Evolutionary conservation across 2,329 filamentous ascomycete genomes (phyloP), one percentile per base, ranked within the genome.

Genomic region (Penicillium sp.): DNA sequence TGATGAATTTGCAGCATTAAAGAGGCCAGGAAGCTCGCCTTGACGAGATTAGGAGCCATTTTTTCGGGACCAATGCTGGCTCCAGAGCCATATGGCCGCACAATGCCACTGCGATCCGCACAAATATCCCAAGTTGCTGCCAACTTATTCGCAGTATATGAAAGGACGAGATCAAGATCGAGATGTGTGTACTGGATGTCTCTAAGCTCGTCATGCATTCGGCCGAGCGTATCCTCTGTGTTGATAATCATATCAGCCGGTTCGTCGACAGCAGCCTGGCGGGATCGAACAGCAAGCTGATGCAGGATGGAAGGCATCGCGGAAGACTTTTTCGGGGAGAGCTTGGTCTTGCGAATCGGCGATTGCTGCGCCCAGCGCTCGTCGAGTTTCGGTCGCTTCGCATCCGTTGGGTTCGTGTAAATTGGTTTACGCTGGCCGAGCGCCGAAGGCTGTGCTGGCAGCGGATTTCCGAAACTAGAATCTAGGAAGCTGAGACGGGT

Each of bases 1-100:
- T 96, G 90, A 62, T 92, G 87, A 51, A 96, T 82, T 56, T 85
- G 85, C 34, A 97, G 80, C 34, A 95, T 79, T 23, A 96, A 78
- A 28, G 85, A 85, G 15, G 88, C 87, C n/a, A 96, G 69, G 63
- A 86, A 95, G 51, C 84, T 82, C 4, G 92, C 91, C 67, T 93
- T 92, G 49, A 85, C 80, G 53, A 90, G 85, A 6, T 85, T 74
- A 4, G 84, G 79, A 1, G 84, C 80, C 33, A 82, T 74, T 9
- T 82, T 75, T 3, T 83, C 84, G 28, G 84, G 88, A 0, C 86
- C 88, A 65, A 90, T 85, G 42, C 82, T 83, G 18, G 81, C 79
- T 38, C 75, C 74, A 48, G 84, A 79, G 31, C 57, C 54, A 33
- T 60, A 61, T 4, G 60, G 61, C 24, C 62, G 60, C 13, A 56